Percentiles rank a stretch among this genome's conserved stretches.
These are phyloP conservation scores for Byssoonygena ceratinophila DNA, from an alignment of 2,329 filamentous ascomycete species.

Conservation along the genomic window DNA sequence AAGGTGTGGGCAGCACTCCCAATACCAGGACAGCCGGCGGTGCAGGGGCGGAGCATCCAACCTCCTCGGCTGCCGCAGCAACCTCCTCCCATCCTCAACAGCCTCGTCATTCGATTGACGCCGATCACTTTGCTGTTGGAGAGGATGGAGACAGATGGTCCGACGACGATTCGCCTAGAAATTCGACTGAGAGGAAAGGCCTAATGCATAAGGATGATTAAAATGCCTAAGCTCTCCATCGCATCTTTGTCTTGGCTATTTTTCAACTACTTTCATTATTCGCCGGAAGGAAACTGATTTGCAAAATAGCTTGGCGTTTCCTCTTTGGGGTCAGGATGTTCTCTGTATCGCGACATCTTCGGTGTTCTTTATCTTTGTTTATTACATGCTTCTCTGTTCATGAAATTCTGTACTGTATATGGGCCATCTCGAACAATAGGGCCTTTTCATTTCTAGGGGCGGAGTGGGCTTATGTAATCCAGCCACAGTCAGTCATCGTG, in stretches of 20 bases:
- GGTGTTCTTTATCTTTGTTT: background rate
- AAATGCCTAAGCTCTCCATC: background rate
- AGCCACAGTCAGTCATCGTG: too few species aligned
- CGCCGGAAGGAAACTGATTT: background rate
- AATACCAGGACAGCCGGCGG: constrained; percentile 20
- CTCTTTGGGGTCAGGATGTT: constrained; percentile 3
- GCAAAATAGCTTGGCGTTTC: constrained; percentile 7
- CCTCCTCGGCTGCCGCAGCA: constrained; percentile 42
- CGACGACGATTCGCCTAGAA: constrained; percentile 49
- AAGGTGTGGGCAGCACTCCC: constrained; percentile 26
- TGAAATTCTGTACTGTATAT: constrained; percentile 1
- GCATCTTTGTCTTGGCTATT: background rate
- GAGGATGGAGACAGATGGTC: constrained; percentile 77
- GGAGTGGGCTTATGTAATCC: background rate
- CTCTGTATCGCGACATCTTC: background rate
- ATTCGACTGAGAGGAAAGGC: constrained; percentile 42
- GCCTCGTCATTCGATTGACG: constrained; percentile 58
- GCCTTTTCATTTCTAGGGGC: background rate
- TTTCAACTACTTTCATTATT: background rate
- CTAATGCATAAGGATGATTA: constrained; percentile 39
- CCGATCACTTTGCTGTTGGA: constrained; percentile 89
- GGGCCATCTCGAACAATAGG: background rate
- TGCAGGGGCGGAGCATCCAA: constrained; percentile 20
- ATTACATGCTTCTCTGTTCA: constrained; percentile 1
- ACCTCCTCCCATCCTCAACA: constrained; percentile 28